Conservation (phyloP, 2,329 filamentous ascomycete genomes). For the Ceratocystis colombiana region DNA sequence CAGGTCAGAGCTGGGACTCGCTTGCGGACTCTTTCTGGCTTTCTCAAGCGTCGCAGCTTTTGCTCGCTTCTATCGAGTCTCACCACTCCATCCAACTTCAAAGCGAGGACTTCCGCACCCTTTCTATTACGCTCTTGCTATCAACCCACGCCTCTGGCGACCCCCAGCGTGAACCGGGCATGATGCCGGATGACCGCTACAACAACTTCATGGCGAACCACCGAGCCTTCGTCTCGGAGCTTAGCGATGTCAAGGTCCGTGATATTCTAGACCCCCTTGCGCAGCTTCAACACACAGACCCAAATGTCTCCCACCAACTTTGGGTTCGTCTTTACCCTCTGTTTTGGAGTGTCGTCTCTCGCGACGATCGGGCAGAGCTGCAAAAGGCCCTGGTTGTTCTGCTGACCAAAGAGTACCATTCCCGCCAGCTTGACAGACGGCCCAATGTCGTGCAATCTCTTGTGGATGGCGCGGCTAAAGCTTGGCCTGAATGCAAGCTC, state of each 20-base stretch:
- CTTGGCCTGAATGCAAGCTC: slow-evolving; percentile 79
- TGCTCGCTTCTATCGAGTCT: slow-evolving; percentile 84
- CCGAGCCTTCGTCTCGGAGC: slow-evolving; percentile 69
- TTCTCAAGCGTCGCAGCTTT: slow-evolving; percentile 82
- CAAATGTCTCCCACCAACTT: slow-evolving; percentile 70
- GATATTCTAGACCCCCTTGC: slow-evolving; percentile 83
- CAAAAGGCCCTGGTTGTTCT: slow-evolving; percentile 85
- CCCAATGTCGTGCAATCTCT: slow-evolving; percentile 93
- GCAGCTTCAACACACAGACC: slow-evolving; percentile 85
- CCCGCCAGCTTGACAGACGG: slow-evolving; percentile 83
- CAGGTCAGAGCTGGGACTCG: slow-evolving; percentile 93
- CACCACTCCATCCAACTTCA: slow-evolving; percentile 69
- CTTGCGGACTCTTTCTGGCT: slow-evolving; percentile 94
- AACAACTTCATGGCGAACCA: slow-evolving; percentile 70
- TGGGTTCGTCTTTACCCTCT: slow-evolving; percentile 89
- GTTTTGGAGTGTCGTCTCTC: slow-evolving; percentile 79
- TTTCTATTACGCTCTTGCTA: slow-evolving; percentile 64
- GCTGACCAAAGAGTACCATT: slow-evolving; percentile 90
- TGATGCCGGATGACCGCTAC: slow-evolving; percentile 72
- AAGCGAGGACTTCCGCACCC: slow-evolving; percentile 69
- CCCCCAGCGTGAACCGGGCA: slow-evolving; percentile 42
- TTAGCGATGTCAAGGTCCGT: slow-evolving; percentile 75
- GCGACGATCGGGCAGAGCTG: slow-evolving; percentile 80
- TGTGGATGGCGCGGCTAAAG: slow-evolving; percentile 73
- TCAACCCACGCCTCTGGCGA: slow-evolving; percentile 61